phyloP scores from a whole-genome alignment of 257 asterid species.

The Nicotiana sylvestris region DNA sequence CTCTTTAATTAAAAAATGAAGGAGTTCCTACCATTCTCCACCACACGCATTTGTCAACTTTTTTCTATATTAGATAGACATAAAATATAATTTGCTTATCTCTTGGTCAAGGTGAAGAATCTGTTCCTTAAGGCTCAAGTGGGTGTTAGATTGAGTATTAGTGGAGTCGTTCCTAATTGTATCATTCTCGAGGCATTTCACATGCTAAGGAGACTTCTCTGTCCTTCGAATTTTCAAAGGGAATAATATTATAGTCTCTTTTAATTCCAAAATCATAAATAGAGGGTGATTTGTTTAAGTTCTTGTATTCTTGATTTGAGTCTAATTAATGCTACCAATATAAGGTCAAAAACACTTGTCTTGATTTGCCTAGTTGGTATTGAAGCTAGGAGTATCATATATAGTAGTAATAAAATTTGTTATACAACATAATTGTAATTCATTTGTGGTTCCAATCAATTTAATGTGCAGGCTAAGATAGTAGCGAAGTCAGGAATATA shows the following conservation, averaged over 20 bases:
- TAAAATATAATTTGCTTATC: background rate
- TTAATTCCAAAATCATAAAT: background rate
- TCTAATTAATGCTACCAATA: background rate
- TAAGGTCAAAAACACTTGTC: background rate
- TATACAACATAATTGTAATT: too few species aligned
- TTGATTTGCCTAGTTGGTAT: background rate
- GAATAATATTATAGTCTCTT: background rate
- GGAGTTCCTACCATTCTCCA: too few species aligned
- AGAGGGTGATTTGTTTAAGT: background rate
- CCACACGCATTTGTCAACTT: too few species aligned
- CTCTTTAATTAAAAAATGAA: too few species aligned
- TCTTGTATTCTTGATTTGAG: background rate
- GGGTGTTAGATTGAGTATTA: background rate
- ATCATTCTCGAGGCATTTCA: conserved; percentile 31
- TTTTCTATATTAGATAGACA: background rate
- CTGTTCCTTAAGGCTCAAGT: background rate
- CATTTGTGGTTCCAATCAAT: too few species aligned
- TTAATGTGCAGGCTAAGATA: too few species aligned
- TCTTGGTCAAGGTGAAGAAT: conserved; percentile 8
- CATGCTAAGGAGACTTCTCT: conserved; percentile 18
- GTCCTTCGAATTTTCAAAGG: background rate
- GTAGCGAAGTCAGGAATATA: too few species aligned
- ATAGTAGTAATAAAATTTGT: too few species aligned
- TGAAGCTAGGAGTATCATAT: background rate
- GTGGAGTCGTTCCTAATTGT: conserved; percentile 19